Evolutionary conservation across 352 stramenopile genomes (phyloP).

Genomic region (Hyphochytrium catenoides): DNA sequence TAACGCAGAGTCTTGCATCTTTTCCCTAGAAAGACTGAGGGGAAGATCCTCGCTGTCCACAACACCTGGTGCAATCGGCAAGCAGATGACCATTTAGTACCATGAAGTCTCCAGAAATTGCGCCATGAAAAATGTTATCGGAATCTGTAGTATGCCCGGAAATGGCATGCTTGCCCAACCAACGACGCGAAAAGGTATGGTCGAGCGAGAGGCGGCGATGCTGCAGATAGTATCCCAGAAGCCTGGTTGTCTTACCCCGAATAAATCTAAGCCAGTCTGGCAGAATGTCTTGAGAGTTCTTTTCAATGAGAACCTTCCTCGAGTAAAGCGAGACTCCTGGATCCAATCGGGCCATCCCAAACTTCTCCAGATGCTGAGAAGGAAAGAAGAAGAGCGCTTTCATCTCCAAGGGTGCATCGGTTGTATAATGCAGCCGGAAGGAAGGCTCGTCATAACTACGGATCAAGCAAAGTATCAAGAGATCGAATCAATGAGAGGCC

Average conservation of each 20-base stretch:
- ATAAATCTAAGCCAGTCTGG: constrained; percentile 91
- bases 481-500: too few relatives aligned
- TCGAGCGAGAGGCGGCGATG: too few relatives aligned
- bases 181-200: too few relatives aligned
- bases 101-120: too few relatives aligned
- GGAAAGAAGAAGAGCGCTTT: constrained; percentile 95
- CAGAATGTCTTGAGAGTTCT: constrained; percentile 86
- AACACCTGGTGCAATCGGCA: too few relatives aligned
- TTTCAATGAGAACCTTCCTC: constrained; percentile 97
- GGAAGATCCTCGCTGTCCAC: constrained; percentile 96
- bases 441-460: constrained; percentile 61
- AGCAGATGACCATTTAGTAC: too few relatives aligned
- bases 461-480: too few relatives aligned
- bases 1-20: constrained; percentile 92
- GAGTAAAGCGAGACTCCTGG: constrained; percentile 93
- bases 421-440: constrained; percentile 86
- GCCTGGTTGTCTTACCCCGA: too few relatives aligned
- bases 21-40: constrained; percentile 94
- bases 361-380: constrained; percentile 89
- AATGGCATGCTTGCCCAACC: too few relatives aligned
- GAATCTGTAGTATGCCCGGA: too few relatives aligned
- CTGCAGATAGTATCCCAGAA: too few relatives aligned
- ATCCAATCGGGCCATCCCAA: constrained; percentile 79
- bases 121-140: too few relatives aligned
- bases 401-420: constrained; percentile 93